Evolutionary conservation across 2,329 filamentous ascomycete species (phyloP).

Genomic region (Byssothecium circinans): DNA sequence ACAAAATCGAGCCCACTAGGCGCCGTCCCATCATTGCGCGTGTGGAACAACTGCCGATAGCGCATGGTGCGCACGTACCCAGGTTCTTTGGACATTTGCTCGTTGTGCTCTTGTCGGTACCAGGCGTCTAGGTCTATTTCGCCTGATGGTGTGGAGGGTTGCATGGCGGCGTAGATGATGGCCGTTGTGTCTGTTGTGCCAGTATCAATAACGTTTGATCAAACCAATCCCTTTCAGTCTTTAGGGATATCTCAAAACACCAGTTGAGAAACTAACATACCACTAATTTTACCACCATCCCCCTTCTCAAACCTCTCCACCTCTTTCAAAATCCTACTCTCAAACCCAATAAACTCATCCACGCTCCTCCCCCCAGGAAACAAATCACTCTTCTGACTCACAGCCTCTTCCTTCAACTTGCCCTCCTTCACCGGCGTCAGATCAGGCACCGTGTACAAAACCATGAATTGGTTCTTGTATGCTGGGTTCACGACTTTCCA

Average conservation of each 20-base stretch:
- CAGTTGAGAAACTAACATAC: no score
- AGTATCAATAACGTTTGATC: not conserved
- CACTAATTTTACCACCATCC: constrained; percentile 23
- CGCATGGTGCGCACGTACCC: constrained; percentile 31
- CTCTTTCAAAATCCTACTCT: constrained; percentile 22
- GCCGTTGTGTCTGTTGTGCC: constrained; percentile 18
- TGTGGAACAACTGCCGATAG: constrained; percentile 20
- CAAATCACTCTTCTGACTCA: constrained; percentile 20
- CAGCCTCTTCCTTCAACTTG: constrained; percentile 12
- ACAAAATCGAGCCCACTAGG: constrained; percentile 22
- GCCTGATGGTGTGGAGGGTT: constrained; percentile 22
- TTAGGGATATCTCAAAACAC: not conserved
- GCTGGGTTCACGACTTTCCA: constrained; percentile 25
- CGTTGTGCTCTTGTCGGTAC: constrained; percentile 38
- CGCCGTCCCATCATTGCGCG: constrained; percentile 11
- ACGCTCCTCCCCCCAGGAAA: constrained; percentile 19
- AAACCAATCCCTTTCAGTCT: not conserved
- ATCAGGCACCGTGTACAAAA: constrained; percentile 28
- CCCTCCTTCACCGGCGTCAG: constrained; percentile 17
- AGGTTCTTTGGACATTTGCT: constrained; percentile 35
- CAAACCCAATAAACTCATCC: constrained; percentile 22
- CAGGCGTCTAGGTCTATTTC: constrained; percentile 31
- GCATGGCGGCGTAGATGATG: constrained; percentile 33
- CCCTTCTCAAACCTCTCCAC: constrained; percentile 22
- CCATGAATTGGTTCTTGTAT: constrained; percentile 24